A percentile compares a stretch with the other conserved stretches of the same genome.
These are phyloP conservation scores for Forsythia suspensa DNA, from an alignment of 257 asterid species.

Conservation along the genomic window DNA sequence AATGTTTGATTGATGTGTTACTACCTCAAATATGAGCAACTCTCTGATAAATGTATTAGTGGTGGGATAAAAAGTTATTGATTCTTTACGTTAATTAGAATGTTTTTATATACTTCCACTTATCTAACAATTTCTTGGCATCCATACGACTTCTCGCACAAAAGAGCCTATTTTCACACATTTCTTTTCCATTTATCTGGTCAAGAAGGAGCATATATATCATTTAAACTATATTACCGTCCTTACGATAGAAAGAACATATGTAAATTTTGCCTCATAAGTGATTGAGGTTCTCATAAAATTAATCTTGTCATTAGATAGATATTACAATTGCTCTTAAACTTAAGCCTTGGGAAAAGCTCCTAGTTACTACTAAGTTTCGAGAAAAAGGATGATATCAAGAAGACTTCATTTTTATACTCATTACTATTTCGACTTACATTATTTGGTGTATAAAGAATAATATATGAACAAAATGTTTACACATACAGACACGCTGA, in stretches of 20 bases:
- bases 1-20: neutral
- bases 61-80: neutral
- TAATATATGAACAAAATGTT: too few relatives aligned
- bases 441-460: neutral
- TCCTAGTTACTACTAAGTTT: too few relatives aligned
- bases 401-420: neutral
- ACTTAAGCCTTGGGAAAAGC: too few relatives aligned
- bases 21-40: neutral
- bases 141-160: neutral
- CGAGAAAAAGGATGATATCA: neutral
- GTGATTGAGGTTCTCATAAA: too few relatives aligned
- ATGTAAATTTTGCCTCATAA: too few relatives aligned
- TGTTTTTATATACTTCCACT: neutral
- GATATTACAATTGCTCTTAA: too few relatives aligned
- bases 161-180: neutral
- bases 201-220: neutral
- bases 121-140: neutral
- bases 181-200: neutral
- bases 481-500: neutral
- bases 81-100: neutral
- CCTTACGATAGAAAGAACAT: too few relatives aligned
- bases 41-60: neutral
- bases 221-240: too few relatives aligned
- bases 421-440: neutral
- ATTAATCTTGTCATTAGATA: too few relatives aligned